A percentile compares a stretch with the other conserved stretches of the same genome.
Evolutionary conservation across 805 yeast species (phyloP).

Genomic region (Ogataea methanolica): DNA sequence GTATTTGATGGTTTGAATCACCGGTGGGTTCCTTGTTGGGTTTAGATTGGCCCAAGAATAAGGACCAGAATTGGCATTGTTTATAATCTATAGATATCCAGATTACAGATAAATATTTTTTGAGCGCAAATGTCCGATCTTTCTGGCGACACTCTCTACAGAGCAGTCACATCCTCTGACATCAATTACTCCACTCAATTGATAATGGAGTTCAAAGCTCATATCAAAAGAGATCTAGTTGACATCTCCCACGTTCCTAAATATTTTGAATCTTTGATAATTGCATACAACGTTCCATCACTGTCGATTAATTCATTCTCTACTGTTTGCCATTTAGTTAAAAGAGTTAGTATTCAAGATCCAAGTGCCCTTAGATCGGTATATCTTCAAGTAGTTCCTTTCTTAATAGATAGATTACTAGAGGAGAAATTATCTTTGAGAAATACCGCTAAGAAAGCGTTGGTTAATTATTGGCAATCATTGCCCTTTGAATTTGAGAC

Average conservation of each 20-base stretch:
- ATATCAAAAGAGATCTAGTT: conserved; percentile 51
- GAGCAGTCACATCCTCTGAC: conserved; percentile 22
- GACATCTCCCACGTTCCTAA: conserved; percentile 44
- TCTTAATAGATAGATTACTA: conserved; percentile 42
- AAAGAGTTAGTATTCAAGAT: conserved; percentile 57
- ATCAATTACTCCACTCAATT: conserved; percentile 18
- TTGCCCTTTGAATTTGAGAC: conserved; percentile 44
- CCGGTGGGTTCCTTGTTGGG: no score
- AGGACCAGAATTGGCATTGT: no score
- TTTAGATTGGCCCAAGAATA: no score
- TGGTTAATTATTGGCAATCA: conserved; percentile 53
- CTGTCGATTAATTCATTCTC: conserved; percentile 43
- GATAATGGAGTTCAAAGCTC: conserved; percentile 40
- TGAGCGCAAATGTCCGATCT: conserved; percentile 12
- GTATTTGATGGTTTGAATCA: no score
- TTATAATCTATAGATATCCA: no score
- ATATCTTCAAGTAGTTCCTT: conserved; percentile 44
- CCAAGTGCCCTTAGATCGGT: conserved; percentile 36
- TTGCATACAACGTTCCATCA: conserved; percentile 38
- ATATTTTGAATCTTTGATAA: conserved; percentile 45
- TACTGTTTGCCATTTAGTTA: conserved; percentile 51
- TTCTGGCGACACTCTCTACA: conserved; percentile 21
- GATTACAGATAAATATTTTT: no score
- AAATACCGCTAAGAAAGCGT: conserved; percentile 44
- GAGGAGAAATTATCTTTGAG: conserved; percentile 35